phyloP scores from a whole-genome alignment of 1,284 basidiomycete genomes.

The Sporisorium exsertum region DNA sequence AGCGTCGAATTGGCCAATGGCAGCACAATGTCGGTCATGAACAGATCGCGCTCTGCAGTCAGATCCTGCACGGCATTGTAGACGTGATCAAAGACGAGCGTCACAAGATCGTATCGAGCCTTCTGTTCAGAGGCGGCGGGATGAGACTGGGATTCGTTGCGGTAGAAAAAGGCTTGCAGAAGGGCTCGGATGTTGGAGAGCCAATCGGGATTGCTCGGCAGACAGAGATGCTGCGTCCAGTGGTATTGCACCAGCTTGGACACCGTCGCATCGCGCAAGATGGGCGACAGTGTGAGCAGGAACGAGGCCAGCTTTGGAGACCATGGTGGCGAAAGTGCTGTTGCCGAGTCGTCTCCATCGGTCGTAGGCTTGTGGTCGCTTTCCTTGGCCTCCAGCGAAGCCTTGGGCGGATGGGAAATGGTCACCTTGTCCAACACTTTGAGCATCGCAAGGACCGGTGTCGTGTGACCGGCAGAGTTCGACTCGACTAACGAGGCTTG shows the following conservation, averaged over 20 bases:
- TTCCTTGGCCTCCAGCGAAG: conserved; percentile 21
- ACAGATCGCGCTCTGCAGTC: conserved; percentile 50
- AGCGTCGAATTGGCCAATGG: conserved; percentile 59
- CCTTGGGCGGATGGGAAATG: conserved; percentile 26
- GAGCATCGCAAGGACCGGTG: conserved; percentile 42
- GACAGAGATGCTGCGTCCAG: conserved; percentile 59
- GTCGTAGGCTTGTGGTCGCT: conserved; percentile 11
- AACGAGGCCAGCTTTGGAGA: conserved; percentile 57
- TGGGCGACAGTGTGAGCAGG: conserved; percentile 61
- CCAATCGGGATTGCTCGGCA: conserved; percentile 65
- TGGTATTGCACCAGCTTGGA: conserved; percentile 61
- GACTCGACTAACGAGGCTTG: conserved; percentile 2
- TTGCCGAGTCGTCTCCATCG: conserved; percentile 16
- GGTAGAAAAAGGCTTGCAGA: conserved; percentile 62
- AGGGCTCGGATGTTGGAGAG: conserved; percentile 60
- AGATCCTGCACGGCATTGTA: conserved; percentile 65
- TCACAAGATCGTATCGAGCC: conserved; percentile 53
- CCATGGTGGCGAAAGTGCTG: conserved; percentile 43
- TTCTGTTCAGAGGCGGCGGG: conserved; percentile 3
- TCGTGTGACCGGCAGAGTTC: neutral
- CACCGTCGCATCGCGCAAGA: conserved; percentile 59
- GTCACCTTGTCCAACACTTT: conserved; percentile 39
- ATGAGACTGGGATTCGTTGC: conserved; percentile 38
- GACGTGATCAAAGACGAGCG: conserved; percentile 62
- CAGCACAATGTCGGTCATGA: conserved; percentile 60